Evolutionary conservation across 2,329 filamentous ascomycete genomes (phyloP), one percentile per base, ranked within the genome.

Genomic region (Aspergillus tamarii): DNA sequence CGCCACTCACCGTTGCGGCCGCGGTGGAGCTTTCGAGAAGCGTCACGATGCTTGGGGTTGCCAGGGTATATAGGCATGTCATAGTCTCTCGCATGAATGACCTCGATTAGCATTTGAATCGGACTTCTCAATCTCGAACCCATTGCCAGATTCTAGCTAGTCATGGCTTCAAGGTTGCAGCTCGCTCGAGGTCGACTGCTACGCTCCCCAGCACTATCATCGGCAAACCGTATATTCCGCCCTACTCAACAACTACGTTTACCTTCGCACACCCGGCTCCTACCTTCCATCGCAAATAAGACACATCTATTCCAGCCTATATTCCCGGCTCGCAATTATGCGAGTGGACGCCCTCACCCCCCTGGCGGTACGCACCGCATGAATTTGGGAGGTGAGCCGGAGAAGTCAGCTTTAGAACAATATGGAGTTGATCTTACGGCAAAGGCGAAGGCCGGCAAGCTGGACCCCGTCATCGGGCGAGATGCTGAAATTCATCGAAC

Each of bases 391-490:
- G 88, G 86, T 62, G 91, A 88, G 69, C 82, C 82, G 7, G 86
- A 97, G 78, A 97, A 97, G 79, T 84, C 94, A 2, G 94, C 95
- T 0, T 81, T 98, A 58, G 94, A 98, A 77, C 88, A 96, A 77
- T 99, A 89, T 73, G 95, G 95, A 63, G 84, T 97, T 65, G 94
- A 99, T 76, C 83, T 99, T 59, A 98, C 95, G 1, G 91, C 88
- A 14, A 88, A 87, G 72, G 95, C 95, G 23, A 91, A 87, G 76
- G 90, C 91, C 56, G 95, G 95, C 46, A 97, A 97, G 75, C 85
- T 99, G 4, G 95, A 99, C 74, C 95, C 95, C 0, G 94, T 98
- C 16, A 98, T 99, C 73, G 95, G 95, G 23, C 87, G 95, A 76
- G 94, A 97, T 72, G 84, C 87, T 6, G 95, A 97, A 76, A 97